phyloP scores from a whole-genome alignment of 768 basidiomycete species.

The Lentinula aciculospora region DNA sequence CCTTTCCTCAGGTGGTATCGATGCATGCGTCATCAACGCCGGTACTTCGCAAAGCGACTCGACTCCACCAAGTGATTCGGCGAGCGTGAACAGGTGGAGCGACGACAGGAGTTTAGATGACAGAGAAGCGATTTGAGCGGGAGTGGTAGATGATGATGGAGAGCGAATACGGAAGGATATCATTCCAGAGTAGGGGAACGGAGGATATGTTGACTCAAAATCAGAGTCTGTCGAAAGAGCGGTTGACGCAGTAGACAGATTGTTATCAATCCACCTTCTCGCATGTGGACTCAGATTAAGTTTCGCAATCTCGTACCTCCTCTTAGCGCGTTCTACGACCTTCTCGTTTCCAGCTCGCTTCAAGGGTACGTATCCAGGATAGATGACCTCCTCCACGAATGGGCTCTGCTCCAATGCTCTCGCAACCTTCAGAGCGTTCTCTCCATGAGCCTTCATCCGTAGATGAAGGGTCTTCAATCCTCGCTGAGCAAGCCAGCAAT shows the following conservation, averaged over 20 bases:
- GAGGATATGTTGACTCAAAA: slow-evolving; percentile 21
- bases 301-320: slow-evolving; percentile 58
- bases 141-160: background rate
- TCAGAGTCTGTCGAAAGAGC: slow-evolving; percentile 15
- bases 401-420: slow-evolving; percentile 45
- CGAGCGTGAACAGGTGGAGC: slow-evolving; percentile 68
- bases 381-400: slow-evolving; percentile 76
- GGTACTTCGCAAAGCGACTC: slow-evolving; percentile 90
- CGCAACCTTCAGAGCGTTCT: slow-evolving; percentile 77
- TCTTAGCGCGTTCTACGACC: background rate
- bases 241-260: slow-evolving; percentile 14
- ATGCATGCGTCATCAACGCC: slow-evolving; percentile 83
- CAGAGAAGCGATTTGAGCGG: background rate
- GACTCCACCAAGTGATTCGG: slow-evolving; percentile 88
- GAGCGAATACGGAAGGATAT: slow-evolving; percentile 70
- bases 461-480: slow-evolving; percentile 89
- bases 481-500: slow-evolving; percentile 86
- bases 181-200: slow-evolving; percentile 91
- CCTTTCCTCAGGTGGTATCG: slow-evolving; percentile 65
- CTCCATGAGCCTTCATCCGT: slow-evolving; percentile 82
- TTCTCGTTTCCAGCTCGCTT: slow-evolving; percentile 21
- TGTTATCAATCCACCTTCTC: slow-evolving; percentile 46
- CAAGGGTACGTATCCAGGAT: slow-evolving; percentile 74
- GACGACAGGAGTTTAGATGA: slow-evolving; percentile 51
- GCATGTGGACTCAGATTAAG: slow-evolving; percentile 65